These are phyloP conservation scores for Borovskyia barvae DNA, from an alignment of 208 protist genomes.

Conservation along the genomic window DNA sequence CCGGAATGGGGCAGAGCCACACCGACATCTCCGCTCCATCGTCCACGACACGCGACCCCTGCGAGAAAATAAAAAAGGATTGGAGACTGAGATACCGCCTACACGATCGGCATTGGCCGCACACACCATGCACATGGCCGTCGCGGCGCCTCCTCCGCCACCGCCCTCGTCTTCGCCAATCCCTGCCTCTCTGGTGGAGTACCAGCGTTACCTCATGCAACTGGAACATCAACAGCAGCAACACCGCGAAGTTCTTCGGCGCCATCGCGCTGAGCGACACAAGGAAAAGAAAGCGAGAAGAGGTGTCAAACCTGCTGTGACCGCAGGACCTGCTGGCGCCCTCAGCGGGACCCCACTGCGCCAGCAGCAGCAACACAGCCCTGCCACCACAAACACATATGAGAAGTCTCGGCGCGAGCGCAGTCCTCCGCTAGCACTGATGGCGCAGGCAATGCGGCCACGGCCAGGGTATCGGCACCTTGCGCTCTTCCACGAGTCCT, in stretches of 20 bases:
- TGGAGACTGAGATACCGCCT: no score
- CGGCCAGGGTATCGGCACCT: no score
- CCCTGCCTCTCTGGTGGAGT: conserved; percentile 24
- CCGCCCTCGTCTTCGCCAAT: conserved; percentile 26
- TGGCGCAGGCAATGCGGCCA: conserved; percentile 12
- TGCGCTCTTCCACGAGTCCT: no score
- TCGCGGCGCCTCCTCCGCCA: conserved; percentile 8
- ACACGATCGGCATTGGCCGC: no score
- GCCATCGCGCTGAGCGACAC: conserved; percentile 10
- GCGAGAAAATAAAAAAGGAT: not conserved
- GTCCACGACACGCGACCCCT: not conserved
- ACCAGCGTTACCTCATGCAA: conserved; percentile 29
- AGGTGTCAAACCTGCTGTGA: no score
- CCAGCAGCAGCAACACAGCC: not conserved
- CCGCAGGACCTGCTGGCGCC: no score
- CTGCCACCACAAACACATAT: not conserved
- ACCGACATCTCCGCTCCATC: conserved; percentile 1
- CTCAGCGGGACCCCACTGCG: not conserved
- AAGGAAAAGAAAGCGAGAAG: not conserved
- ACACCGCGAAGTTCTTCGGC: conserved; percentile 37
- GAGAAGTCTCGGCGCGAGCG: conserved; percentile 15
- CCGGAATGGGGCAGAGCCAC: not conserved
- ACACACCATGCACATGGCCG: not conserved
- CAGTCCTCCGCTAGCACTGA: conserved; percentile 25
- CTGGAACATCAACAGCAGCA: conserved; percentile 40